phyloP scores from a whole-genome alignment of 176 grass and related monocot species.

The Carex scoparia region DNA sequence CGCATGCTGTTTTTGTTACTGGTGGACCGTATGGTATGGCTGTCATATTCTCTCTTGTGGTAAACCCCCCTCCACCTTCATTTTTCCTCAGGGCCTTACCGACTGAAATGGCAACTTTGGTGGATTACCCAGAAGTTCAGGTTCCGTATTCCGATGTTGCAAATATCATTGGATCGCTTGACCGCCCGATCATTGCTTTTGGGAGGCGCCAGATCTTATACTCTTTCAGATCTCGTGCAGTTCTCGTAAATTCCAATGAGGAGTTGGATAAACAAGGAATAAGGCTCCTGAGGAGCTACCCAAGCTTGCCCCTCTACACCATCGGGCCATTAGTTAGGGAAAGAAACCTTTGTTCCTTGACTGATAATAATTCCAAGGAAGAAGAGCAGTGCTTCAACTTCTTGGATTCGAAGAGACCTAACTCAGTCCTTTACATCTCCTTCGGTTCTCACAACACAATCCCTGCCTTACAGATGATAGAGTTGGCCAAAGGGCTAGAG shows the following conservation, averaged over 20 bases:
- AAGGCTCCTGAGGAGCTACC: slow-evolving; percentile 18
- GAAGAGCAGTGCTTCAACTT: slow-evolving; percentile 26
- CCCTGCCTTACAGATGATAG: slow-evolving; percentile 36
- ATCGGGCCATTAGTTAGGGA: slow-evolving; percentile 27
- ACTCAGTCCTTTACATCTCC: slow-evolving; percentile 39
- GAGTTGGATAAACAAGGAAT: slow-evolving; percentile 39
- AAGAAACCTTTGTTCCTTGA: not conserved
- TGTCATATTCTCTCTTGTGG: slow-evolving; percentile 7
- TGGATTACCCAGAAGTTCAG: slow-evolving; percentile 24
- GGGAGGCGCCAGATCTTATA: slow-evolving; percentile 1
- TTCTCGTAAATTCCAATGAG: slow-evolving; percentile 33
- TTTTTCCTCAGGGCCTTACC: not conserved
- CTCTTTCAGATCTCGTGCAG: slow-evolving; percentile 11
- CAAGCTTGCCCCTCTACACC: slow-evolving; percentile 17
- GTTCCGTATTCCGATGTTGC: slow-evolving; percentile 2
- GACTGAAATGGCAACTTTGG: slow-evolving; percentile 19
- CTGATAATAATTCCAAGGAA: not conserved
- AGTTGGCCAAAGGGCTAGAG: slow-evolving; percentile 36
- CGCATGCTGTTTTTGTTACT: slow-evolving; percentile 33
- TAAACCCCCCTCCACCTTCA: slow-evolving; percentile 17
- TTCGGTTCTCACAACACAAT: slow-evolving; percentile 42
- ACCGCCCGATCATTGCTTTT: not conserved
- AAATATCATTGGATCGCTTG: not conserved
- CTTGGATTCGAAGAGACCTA: slow-evolving; percentile 29
- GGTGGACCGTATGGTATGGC: slow-evolving; percentile 31